Evolutionary conservation across 2,329 filamentous ascomycete species (phyloP).

Genomic region (Westerdykella sp.): DNA sequence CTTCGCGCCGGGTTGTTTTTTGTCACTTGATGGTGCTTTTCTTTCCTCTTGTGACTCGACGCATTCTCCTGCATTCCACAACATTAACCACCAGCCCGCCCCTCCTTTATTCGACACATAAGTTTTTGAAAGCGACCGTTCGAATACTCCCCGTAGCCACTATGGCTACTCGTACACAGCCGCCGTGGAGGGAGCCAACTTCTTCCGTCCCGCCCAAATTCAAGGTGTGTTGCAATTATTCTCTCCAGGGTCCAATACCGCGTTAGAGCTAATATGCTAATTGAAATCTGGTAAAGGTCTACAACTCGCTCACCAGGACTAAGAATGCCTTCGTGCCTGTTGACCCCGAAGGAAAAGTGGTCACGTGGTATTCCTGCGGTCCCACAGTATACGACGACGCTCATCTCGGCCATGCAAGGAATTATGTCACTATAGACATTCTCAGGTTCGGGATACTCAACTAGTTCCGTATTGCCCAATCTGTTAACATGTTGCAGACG

Average conservation of each 20-base stretch:
- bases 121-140: slow-evolving; percentile 10
- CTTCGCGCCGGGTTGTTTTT: background rate
- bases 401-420: slow-evolving; percentile 76
- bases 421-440: slow-evolving; percentile 88
- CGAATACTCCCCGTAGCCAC: slow-evolving; percentile 13
- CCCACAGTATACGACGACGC: slow-evolving; percentile 80
- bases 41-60: slow-evolving; percentile 21
- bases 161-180: slow-evolving; percentile 36
- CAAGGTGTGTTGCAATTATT: slow-evolving; percentile 55
- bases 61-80: slow-evolving; percentile 10
- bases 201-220: slow-evolving; percentile 48
- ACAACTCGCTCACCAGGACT: slow-evolving; percentile 67
- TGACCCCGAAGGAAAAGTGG: slow-evolving; percentile 58
- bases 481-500: slow-evolving; percentile 47
- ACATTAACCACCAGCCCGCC: slow-evolving; percentile 16
- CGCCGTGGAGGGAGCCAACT: slow-evolving; percentile 36
- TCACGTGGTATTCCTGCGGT: slow-evolving; percentile 85
- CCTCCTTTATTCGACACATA: slow-evolving; percentile 9
- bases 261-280: background rate
- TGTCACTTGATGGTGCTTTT: slow-evolving; percentile 29
- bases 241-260: background rate
- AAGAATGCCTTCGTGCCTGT: slow-evolving; percentile 71
- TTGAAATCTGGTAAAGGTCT: background rate
- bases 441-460: slow-evolving; percentile 38
- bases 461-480: background rate